Evolutionary conservation across 2,329 filamentous ascomycete genomes (phyloP).

Genomic region (Verticillium tricorpus): DNA sequence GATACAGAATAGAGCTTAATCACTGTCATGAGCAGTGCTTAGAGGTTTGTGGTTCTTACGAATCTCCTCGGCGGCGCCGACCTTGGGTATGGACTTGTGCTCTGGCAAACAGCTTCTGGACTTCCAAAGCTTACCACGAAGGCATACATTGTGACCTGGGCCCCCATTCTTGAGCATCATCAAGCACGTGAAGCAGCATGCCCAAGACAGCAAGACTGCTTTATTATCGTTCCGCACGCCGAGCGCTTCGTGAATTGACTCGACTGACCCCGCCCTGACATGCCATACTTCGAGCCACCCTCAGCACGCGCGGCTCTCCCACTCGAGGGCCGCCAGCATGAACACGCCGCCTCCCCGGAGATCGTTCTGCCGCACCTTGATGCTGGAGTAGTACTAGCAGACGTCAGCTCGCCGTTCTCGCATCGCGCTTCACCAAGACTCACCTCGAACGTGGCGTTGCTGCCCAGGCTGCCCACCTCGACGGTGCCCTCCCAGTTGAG

Average conservation of each 20-base stretch:
- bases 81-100: too few relatives aligned
- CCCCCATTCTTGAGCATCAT: too few relatives aligned
- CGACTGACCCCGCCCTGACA: too few relatives aligned
- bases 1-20: too few relatives aligned
- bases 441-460: slow-evolving; percentile 45
- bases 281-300: background rate
- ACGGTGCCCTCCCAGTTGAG: slow-evolving; percentile 48
- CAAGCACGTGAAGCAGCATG: too few relatives aligned
- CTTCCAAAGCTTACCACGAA: too few relatives aligned
- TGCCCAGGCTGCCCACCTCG: slow-evolving; percentile 43
- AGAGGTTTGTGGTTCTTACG: too few relatives aligned
- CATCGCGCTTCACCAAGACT: slow-evolving; percentile 5
- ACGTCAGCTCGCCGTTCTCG: background rate
- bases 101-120: too few relatives aligned
- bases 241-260: background rate
- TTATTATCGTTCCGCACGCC: background rate
- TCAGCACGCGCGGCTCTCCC: slow-evolving; percentile 12
- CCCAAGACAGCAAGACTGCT: too few relatives aligned
- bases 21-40: too few relatives aligned
- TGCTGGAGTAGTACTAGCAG: slow-evolving; percentile 21
- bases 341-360: slow-evolving; percentile 23
- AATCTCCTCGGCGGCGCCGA: too few relatives aligned
- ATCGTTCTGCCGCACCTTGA: slow-evolving; percentile 20
- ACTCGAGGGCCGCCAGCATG: slow-evolving; percentile 22
- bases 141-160: too few relatives aligned